Base-by-base conservation (phyloP, 2,329 filamentous ascomycete species). In the Thermothelomyces thermophilus region DNA sequence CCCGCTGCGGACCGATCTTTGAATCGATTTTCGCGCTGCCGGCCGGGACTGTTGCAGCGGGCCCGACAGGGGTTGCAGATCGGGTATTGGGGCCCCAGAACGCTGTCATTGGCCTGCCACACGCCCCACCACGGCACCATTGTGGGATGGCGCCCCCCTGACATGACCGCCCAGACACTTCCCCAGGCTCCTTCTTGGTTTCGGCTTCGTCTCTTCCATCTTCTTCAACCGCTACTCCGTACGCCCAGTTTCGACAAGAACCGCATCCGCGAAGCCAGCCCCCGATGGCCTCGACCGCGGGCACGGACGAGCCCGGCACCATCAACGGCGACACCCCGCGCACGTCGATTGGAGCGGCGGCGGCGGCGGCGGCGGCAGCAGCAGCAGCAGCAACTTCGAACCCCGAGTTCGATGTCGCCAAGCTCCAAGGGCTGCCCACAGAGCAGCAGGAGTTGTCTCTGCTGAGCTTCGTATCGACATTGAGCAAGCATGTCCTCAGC, bases 381-480 rank as follows among this genome's bases (percentile, higher is more conserved):
- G 56, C 59, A 13, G 52, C 69, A 55, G 72, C 68, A 57, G 68
- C 73, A 53, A 69, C 68, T 56, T 63, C 70, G 50, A 84, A 80
- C 63, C 84, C 84, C 44, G 87, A 95, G 73, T 86, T 98, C 66
- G 90, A 98, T 65, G 72, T 95, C 59, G 73, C 83, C 62, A 95
- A 95, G 75, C 83, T 98, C 41, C 86, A 95, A 68, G 79, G 87
- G 46, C 80, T 97, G 41, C 88, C 91, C 37, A 82, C 87, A 47
- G 93, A 98, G 71, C 93, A 98, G 68, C 93, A 98, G 70, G 90
- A 96, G 63, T 80, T 98, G 11, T 94, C 93, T 68, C 79, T 98
- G 55, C 77, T 98, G 53, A 94, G 84, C 22, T 96, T 94, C 65
- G 86, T 90, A 31, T 86, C 90, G 24, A 82, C 86, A 53, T 76